Conservation (phyloP, 2,329 filamentous ascomycete species). For the Paracoccidioides lutzii region DNA sequence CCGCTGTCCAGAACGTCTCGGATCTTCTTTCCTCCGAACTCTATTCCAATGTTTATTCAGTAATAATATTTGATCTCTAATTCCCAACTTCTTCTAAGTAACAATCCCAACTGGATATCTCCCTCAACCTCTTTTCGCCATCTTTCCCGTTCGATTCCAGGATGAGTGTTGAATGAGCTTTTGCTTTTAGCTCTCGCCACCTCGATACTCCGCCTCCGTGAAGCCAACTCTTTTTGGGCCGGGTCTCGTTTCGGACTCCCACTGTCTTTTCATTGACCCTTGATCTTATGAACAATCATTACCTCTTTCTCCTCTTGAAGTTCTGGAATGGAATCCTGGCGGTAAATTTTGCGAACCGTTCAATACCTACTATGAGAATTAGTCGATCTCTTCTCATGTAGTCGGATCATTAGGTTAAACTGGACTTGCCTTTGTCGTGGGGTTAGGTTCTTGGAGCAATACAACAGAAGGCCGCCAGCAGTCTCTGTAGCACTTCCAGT, state of each 20-base stretch:
- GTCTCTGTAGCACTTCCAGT: not conserved
- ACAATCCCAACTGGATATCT: too few relatives aligned
- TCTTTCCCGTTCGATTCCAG: not conserved
- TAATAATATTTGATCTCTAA: not conserved
- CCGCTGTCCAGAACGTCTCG: not conserved
- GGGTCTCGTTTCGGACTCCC: not conserved
- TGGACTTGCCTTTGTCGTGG: not conserved
- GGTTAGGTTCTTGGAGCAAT: not conserved
- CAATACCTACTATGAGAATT: not conserved
- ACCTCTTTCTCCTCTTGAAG: not conserved
- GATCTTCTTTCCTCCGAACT: not conserved
- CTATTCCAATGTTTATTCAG: not conserved
- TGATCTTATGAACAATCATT: not conserved
- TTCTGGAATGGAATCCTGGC: not conserved
- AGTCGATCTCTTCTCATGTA: not conserved
- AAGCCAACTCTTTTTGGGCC: not conserved
- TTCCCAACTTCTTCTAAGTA: not conserved
- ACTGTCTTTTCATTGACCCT: not conserved
- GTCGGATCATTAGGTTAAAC: not conserved
- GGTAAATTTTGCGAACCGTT: not conserved
- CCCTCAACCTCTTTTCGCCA: not conserved
- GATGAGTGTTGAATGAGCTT: not conserved
- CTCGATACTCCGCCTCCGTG: not conserved
- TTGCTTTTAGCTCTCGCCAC: not conserved
- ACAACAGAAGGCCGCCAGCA: constrained; percentile 1